phyloP scores from a whole-genome alignment of 108 stramenopile species.

The Cyclotella cryptica region DNA sequence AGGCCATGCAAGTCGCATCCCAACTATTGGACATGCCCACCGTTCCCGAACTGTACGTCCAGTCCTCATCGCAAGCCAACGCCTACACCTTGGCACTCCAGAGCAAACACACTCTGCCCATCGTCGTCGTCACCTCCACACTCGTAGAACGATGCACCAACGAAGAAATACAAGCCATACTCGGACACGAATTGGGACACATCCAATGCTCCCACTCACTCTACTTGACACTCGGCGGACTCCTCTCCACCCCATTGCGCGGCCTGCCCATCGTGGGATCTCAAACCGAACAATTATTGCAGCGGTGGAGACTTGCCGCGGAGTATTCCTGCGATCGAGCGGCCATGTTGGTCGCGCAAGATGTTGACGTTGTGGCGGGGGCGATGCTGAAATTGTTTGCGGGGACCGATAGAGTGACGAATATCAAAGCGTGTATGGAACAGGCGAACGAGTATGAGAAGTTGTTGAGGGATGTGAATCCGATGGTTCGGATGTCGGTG shows the following conservation, averaged over 20 bases:
- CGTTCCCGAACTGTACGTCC: slow-evolving; percentile 62
- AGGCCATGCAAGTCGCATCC: slow-evolving; percentile 47
- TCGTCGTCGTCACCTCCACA: slow-evolving; percentile 69
- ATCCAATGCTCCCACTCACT: slow-evolving; percentile 84
- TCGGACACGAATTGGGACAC: slow-evolving; percentile 84
- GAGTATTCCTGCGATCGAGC: slow-evolving; percentile 85
- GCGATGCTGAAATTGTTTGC: slow-evolving; percentile 77
- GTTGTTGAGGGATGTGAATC: slow-evolving; percentile 47
- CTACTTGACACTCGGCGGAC: slow-evolving; percentile 69
- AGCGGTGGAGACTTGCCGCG: slow-evolving; percentile 74
- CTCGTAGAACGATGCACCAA: slow-evolving; percentile 62
- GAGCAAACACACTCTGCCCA: slow-evolving; percentile 30
- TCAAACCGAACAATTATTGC: slow-evolving; percentile 44
- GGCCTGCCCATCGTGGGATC: slow-evolving; percentile 47
- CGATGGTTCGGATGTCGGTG: slow-evolving; percentile 47
- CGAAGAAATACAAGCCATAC: slow-evolving; percentile 68
- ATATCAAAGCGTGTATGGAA: slow-evolving; percentile 62
- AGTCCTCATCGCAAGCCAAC: slow-evolving; percentile 65
- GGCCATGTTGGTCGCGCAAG: slow-evolving; percentile 73
- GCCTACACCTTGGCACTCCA: slow-evolving; percentile 68
- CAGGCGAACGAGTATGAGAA: slow-evolving; percentile 69
- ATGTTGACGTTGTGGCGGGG: slow-evolving; percentile 64
- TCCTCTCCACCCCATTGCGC: slow-evolving; percentile 54
- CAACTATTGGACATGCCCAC: slow-evolving; percentile 42
- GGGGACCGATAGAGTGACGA: slow-evolving; percentile 56